A percentile compares a stretch with the other conserved stretches of the same genome.
Conservation (phyloP, 1,284 basidiomycete species). For the Phellopilus nigrolimitatus region DNA sequence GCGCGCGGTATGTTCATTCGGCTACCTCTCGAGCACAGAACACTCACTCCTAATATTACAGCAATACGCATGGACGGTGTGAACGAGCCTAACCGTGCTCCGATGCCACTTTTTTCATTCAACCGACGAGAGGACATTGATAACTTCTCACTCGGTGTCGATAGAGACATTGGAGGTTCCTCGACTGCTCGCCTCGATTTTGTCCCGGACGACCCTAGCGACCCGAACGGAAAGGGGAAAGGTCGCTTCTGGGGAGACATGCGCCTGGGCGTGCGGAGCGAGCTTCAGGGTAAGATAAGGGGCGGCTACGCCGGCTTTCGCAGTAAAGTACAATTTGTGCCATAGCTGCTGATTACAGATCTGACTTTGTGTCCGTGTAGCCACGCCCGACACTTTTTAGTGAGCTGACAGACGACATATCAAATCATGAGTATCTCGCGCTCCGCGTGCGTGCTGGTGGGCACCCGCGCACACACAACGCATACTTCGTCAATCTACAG, state of each 20-base stretch:
- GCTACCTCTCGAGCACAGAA: neutral
- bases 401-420: conserved; percentile 75
- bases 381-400: conserved; percentile 74
- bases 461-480: conserved; percentile 63
- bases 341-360: neutral
- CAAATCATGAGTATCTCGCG: conserved; percentile 72
- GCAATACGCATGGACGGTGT: conserved; percentile 72
- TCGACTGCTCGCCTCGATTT: conserved; percentile 68
- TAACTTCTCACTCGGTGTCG: conserved; percentile 72
- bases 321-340: conserved; percentile 49
- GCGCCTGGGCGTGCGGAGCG: conserved; percentile 35
- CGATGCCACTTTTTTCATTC: conserved; percentile 61
- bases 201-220: conserved; percentile 40
- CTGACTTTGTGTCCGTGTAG: conserved; percentile 32
- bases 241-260: conserved; percentile 74
- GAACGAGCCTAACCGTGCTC: conserved; percentile 49
- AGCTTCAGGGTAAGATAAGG: conserved; percentile 55
- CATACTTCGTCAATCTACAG: conserved; percentile 87
- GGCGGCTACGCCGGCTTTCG: conserved; percentile 84
- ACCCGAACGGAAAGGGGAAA: conserved; percentile 40
- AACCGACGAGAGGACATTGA: conserved; percentile 53
- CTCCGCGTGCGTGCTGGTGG: conserved; percentile 71
- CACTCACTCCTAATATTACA: conserved; percentile 28
- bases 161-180: conserved; percentile 80
- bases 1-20: conserved; percentile 7